Conservation (phyloP, 169 alveolate species). For the Babesia caballi region DNA sequence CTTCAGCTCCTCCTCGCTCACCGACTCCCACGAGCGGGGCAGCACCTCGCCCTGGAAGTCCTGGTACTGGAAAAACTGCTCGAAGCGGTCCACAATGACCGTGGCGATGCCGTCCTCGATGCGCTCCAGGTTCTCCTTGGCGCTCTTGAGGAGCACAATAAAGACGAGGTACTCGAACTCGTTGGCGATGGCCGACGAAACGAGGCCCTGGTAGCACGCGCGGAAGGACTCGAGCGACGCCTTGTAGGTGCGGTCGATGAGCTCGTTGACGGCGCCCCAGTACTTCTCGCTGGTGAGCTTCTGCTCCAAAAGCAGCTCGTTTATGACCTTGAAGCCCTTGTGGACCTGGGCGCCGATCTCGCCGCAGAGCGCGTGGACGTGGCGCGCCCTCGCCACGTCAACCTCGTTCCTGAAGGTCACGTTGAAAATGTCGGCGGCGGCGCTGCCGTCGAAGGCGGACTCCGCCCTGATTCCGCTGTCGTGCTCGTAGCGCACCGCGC, state of each 20-base stretch:
- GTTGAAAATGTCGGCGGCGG: constrained; percentile 33
- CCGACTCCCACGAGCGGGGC: constrained; percentile 60
- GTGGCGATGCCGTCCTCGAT: constrained; percentile 32
- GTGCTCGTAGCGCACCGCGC: constrained; percentile 8
- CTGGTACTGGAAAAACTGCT: constrained; percentile 58
- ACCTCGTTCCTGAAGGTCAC: constrained; percentile 37
- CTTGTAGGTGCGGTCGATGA: constrained; percentile 30
- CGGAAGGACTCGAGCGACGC: background rate
- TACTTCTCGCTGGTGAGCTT: constrained; percentile 36
- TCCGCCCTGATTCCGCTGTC: constrained; percentile 4
- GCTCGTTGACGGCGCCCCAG: constrained; percentile 44
- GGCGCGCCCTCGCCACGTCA: constrained; percentile 44
- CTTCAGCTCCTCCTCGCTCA: constrained; percentile 44
- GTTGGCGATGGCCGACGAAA: background rate
- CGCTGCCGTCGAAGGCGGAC: constrained; percentile 28
- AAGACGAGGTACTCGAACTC: constrained; percentile 53
- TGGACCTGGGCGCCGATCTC: constrained; percentile 21
- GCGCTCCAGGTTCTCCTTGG: constrained; percentile 34
- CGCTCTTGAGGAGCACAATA: constrained; percentile 14
- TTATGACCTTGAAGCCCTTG: constrained; percentile 27
- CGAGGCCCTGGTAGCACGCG: constrained; percentile 40
- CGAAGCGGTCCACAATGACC: constrained; percentile 41
- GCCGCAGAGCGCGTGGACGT: constrained; percentile 34
- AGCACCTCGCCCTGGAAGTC: constrained; percentile 55
- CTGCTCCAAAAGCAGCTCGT: constrained; percentile 20